These are phyloP conservation scores for Rhipidocladum racemiflorum DNA, from an alignment of 176 grass and related monocot species.

Conservation along the genomic window DNA sequence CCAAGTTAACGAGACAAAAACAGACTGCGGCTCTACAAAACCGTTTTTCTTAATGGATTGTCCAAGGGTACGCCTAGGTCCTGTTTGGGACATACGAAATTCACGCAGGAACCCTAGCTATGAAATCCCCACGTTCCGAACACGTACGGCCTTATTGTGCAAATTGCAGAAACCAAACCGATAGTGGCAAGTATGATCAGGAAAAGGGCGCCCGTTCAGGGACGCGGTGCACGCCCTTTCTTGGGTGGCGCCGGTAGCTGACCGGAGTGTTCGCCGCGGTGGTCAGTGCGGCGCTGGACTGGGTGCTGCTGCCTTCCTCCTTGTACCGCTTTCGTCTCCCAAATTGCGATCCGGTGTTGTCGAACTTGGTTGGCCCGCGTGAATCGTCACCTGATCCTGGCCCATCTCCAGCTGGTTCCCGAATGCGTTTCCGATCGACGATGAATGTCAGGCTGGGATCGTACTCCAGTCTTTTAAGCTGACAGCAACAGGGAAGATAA, in stretches of 20 bases:
- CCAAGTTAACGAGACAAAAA: too few relatives aligned
- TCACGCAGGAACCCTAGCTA: neutral
- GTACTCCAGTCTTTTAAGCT: neutral
- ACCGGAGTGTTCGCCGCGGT: neutral
- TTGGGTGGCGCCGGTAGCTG: neutral
- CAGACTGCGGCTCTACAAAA: too few relatives aligned
- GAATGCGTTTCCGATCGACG: neutral
- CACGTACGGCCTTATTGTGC: neutral
- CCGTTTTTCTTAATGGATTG: too few relatives aligned
- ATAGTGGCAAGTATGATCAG: neutral
- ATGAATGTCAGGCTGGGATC: neutral
- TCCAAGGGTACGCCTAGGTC: too few relatives aligned
- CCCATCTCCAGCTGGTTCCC: neutral
- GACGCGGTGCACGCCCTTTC: conserved; percentile 4
- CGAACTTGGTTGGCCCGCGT: neutral
- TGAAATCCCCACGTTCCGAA: neutral
- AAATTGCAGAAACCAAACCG: neutral
- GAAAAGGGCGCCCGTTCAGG: neutral
- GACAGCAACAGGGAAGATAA: neutral
- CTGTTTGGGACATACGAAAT: too few relatives aligned
- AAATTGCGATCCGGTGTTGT: too few relatives aligned
- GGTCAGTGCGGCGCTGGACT: neutral
- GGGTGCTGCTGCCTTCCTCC: neutral
- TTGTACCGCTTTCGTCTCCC: neutral
- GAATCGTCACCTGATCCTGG: neutral